Percentiles rank a stretch among this genome's conserved stretches.
Evolutionary conservation across 2,329 filamentous ascomycete species (phyloP).

Genomic region (Monosporascus sp.): DNA sequence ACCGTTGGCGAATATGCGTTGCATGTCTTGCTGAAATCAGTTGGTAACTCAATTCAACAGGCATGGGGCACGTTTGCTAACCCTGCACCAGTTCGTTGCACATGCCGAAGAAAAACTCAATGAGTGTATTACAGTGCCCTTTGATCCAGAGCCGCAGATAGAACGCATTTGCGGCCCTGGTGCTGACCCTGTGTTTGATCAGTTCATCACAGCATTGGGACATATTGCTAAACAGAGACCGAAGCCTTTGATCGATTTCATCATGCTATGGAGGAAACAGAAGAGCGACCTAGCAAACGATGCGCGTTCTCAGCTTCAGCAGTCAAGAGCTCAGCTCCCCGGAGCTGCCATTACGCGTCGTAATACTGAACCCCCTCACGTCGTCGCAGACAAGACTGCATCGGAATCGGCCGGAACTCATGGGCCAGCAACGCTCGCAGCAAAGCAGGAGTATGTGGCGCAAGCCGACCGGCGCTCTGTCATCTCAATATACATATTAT

Average conservation of each 20-base stretch:
- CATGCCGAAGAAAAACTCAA: conserved; percentile 96
- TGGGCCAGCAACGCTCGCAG: conserved; percentile 35
- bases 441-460: conserved; percentile 65
- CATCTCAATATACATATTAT: conserved; percentile 93
- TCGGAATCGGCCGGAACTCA: conserved; percentile 27
- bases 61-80: conserved; percentile 23
- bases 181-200: conserved; percentile 84
- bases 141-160: conserved; percentile 76
- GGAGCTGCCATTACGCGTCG: conserved; percentile 55
- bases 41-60: conserved; percentile 34
- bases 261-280: conserved; percentile 96
- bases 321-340: conserved; percentile 37
- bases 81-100: conserved; percentile 66
- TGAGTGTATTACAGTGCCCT: conserved; percentile 73
- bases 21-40: conserved; percentile 91
- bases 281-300: conserved; percentile 85
- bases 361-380: conserved; percentile 67
- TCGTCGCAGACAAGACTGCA: conserved; percentile 25
- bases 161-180: conserved; percentile 88
- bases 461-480: conserved; percentile 85
- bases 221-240: conserved; percentile 93
- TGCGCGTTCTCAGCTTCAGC: conserved; percentile 54
- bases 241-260: conserved; percentile 89
- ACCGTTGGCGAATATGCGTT: conserved; percentile 97
- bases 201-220: conserved; percentile 85